Evolutionary conservation across 768 basidiomycete species (phyloP).

Genomic region (Tulasnella sp.): DNA sequence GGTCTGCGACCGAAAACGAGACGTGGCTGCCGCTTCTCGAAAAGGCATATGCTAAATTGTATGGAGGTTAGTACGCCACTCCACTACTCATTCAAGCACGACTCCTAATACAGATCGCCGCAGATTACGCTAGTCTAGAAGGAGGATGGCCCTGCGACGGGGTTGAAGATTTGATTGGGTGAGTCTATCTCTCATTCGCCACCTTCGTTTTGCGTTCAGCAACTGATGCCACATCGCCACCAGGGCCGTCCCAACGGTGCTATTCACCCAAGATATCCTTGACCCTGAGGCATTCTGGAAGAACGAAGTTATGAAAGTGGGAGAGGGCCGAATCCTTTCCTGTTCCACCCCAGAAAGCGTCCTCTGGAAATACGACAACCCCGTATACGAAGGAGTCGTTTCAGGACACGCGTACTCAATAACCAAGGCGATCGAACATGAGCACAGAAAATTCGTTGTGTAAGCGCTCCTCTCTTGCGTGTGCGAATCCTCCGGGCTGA

Average conservation of each 20-base stretch:
- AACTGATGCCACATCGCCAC: background rate
- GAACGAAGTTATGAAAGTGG: constrained; percentile 50
- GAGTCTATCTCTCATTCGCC: constrained; percentile 15
- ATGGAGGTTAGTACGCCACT: constrained; percentile 44
- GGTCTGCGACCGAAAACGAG: constrained; percentile 44
- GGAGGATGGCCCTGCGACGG: constrained; percentile 48
- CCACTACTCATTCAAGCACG: background rate
- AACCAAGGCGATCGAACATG: constrained; percentile 43
- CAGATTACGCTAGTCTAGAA: constrained; percentile 45
- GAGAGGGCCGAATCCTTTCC: constrained; percentile 51
- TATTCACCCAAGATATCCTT: constrained; percentile 44
- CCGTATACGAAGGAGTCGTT: constrained; percentile 34
- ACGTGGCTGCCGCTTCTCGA: constrained; percentile 57
- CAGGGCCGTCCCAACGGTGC: constrained; percentile 14
- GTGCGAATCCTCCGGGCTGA: background rate
- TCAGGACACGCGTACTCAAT: constrained; percentile 47
- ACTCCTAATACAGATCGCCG: constrained; percentile 28
- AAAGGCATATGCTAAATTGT: constrained; percentile 56
- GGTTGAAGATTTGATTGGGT: constrained; percentile 58
- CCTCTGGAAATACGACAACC: constrained; percentile 44
- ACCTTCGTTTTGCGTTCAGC: no score
- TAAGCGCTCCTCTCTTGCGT: background rate
- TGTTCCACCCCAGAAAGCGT: constrained; percentile 41
- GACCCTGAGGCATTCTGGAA: constrained; percentile 51
- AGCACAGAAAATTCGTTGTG: constrained; percentile 47